These are phyloP conservation scores for Diaporthe destruens DNA, from an alignment of 2,329 filamentous ascomycete genomes.

Conservation along the genomic window DNA sequence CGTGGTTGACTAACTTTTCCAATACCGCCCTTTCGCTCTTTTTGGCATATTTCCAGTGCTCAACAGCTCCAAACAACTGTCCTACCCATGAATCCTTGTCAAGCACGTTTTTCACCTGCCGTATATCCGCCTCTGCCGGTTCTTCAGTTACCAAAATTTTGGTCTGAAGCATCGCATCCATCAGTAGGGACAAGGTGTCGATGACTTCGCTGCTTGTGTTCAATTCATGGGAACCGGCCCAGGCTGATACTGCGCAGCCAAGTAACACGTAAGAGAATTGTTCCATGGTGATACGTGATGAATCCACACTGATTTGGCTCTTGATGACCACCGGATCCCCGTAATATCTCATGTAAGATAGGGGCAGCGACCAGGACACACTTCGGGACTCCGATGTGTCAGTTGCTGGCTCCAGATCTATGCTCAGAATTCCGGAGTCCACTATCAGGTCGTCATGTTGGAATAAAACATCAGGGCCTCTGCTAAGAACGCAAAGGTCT, in stretches of 20 bases:
- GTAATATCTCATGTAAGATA: constrained; percentile 13
- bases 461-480: background rate
- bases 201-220: background rate
- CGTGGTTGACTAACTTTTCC: background rate
- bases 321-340: background rate
- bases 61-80: background rate
- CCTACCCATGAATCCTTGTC: background rate
- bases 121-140: constrained; percentile 1
- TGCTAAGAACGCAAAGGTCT: constrained; percentile 35
- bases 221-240: background rate
- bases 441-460: background rate
- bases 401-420: background rate
- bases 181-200: background rate
- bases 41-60: background rate
- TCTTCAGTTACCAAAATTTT: background rate
- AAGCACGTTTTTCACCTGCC: background rate
- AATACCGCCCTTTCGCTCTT: background rate
- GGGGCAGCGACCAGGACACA: constrained; percentile 3
- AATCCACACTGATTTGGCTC: background rate
- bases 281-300: constrained; percentile 2
- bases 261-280: background rate
- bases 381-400: background rate
- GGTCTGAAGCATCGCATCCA: background rate
- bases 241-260: background rate
- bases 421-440: background rate